Evolutionary conservation across 495 filamentous ascomycete genomes (phyloP).

Genomic region (Penicillium malachiteum): DNA sequence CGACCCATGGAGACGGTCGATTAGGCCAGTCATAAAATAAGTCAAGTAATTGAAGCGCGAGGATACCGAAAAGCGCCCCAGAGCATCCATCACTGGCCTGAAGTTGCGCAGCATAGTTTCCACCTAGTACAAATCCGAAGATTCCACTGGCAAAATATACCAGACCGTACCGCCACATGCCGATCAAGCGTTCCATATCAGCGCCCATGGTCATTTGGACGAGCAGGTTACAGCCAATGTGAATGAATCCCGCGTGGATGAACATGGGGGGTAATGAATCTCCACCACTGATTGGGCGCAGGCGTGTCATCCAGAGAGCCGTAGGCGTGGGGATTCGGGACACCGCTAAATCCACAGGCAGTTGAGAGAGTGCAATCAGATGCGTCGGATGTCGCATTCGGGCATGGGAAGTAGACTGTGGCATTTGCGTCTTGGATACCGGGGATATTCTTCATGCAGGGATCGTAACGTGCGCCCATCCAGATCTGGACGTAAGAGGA

Average conservation of each 20-base stretch:
- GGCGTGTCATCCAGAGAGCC: slow-evolving; percentile 44
- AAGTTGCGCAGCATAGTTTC: slow-evolving; percentile 80
- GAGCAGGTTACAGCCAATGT: slow-evolving; percentile 93
- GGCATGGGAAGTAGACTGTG: slow-evolving; percentile 66
- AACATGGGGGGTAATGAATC: slow-evolving; percentile 97
- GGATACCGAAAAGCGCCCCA: slow-evolving; percentile 84
- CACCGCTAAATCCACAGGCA: slow-evolving; percentile 77
- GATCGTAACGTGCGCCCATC: slow-evolving; percentile 90
- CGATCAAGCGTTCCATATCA: slow-evolving; percentile 89
- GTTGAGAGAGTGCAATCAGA: slow-evolving; percentile 67
- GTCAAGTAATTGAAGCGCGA: slow-evolving; percentile 84
- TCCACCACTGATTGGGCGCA: slow-evolving; percentile 89
- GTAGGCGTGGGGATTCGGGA: slow-evolving; percentile 55
- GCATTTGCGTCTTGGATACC: slow-evolving; percentile 59
- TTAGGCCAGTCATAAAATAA: slow-evolving; percentile 88
- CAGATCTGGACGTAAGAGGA: slow-evolving; percentile 88
- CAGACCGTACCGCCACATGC: slow-evolving; percentile 77
- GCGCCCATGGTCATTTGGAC: slow-evolving; percentile 82
- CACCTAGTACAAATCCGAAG: slow-evolving; percentile 93
- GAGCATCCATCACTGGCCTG: slow-evolving; percentile 86
- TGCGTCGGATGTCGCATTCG: slow-evolving; percentile 63
- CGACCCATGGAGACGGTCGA: slow-evolving; percentile 69
- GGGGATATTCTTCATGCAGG: slow-evolving; percentile 86
- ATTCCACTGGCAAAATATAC: slow-evolving; percentile 91
- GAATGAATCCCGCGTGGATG: slow-evolving; percentile 86